A percentile compares a stretch with the other conserved stretches of the same genome.
These are phyloP conservation scores for Chlorencoelia australis DNA, from an alignment of 2,329 filamentous ascomycete genomes.

Conservation along the genomic window DNA sequence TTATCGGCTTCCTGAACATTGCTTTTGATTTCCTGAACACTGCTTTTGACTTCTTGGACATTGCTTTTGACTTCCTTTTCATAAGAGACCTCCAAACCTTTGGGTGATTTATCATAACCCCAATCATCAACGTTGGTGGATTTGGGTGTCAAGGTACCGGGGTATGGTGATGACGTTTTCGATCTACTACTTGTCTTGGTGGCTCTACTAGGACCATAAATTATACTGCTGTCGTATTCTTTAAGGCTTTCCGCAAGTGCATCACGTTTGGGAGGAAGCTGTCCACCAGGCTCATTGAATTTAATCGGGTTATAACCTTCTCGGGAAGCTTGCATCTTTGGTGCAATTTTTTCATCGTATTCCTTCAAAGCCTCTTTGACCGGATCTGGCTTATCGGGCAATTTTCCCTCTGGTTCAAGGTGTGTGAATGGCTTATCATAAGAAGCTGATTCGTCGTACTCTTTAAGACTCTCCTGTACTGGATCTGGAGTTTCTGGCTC, in stretches of 20 bases:
- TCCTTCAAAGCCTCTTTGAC: slow-evolving; percentile 28
- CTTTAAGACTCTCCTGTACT: slow-evolving; percentile 27
- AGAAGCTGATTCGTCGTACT: slow-evolving; percentile 6
- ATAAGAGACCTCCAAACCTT: slow-evolving; percentile 5
- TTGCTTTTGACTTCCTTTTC: slow-evolving; percentile 10
- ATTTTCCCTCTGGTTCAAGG: slow-evolving; percentile 21
- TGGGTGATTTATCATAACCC: slow-evolving; percentile 6
- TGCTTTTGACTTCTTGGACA: slow-evolving; percentile 20
- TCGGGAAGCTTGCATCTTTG: too few relatives aligned
- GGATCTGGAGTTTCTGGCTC: slow-evolving; percentile 19
- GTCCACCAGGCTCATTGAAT: slow-evolving; percentile 19
- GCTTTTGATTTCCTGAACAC: slow-evolving; percentile 12
- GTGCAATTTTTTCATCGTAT: slow-evolving; percentile 7
- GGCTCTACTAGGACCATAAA: neutral
- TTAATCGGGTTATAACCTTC: slow-evolving; percentile 11
- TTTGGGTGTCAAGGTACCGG: slow-evolving; percentile 14
- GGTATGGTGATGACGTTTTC: too few relatives aligned
- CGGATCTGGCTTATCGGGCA: slow-evolving; percentile 19
- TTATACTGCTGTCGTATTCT: neutral
- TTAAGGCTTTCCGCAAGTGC: slow-evolving; percentile 28
- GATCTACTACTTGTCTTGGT: too few relatives aligned
- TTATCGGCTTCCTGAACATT: slow-evolving; percentile 19
- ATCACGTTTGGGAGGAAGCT: slow-evolving; percentile 15
- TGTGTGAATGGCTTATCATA: slow-evolving; percentile 19
- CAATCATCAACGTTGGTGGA: slow-evolving; percentile 1